These are phyloP conservation scores for Tetraselmis chui DNA, from an alignment of 139 green algal genomes.

Conservation along the genomic window DNA sequence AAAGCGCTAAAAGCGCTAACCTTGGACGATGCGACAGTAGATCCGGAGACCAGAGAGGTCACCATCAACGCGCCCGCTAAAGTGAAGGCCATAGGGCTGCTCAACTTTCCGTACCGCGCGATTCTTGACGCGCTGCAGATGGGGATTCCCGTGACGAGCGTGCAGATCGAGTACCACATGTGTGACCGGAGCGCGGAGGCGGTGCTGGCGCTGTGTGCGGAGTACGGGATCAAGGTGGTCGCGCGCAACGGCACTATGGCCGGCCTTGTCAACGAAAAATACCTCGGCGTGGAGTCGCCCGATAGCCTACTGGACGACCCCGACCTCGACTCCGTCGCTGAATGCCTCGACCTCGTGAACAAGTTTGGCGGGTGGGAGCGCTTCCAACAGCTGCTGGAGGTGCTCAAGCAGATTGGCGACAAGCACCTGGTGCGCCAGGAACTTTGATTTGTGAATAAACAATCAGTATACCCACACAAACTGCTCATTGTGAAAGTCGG, in stretches of 20 bases:
- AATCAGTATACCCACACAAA: too few relatives aligned
- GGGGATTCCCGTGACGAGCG: conserved; percentile 30
- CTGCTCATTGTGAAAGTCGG: too few relatives aligned
- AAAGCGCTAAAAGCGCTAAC: conserved; percentile 28
- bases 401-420: conserved; percentile 29
- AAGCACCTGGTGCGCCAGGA: conserved; percentile 35
- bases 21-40: conserved; percentile 27
- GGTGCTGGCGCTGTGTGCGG: conserved; percentile 21
- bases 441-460: too few relatives aligned
- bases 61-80: conserved; percentile 17
- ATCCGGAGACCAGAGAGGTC: conserved; percentile 27
- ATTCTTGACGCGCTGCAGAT: conserved; percentile 33
- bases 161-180: conserved; percentile 31
- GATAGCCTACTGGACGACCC: conserved; percentile 18
- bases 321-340: conserved; percentile 25
- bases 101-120: conserved; percentile 31
- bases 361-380: conserved; percentile 18
- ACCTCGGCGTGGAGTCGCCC: conserved; percentile 22
- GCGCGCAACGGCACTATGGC: conserved; percentile 28
- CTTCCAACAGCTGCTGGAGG: conserved; percentile 16
- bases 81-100: conserved; percentile 32
- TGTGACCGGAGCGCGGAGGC: conserved; percentile 11
- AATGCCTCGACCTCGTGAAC: background rate
- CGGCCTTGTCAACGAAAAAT: conserved; percentile 36
- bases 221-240: conserved; percentile 42